Conservation (phyloP, 106 monocot genomes). For the Acorus calamus region DNA sequence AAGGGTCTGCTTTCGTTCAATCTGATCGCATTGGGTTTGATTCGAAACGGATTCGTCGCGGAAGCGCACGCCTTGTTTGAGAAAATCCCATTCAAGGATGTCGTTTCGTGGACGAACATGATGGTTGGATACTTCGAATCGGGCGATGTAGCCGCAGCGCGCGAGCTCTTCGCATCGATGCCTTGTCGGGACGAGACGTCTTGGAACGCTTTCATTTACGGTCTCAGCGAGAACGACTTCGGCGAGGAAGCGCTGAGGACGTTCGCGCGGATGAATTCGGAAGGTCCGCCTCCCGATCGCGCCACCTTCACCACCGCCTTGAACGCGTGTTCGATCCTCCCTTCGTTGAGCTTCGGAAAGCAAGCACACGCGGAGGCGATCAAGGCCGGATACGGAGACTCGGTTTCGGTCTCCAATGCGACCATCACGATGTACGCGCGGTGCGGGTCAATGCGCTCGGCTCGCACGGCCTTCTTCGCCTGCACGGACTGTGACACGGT, state of each 20-base stretch:
- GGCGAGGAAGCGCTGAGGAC: background rate
- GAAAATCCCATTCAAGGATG: background rate
- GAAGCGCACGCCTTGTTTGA: background rate
- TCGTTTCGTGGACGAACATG: background rate
- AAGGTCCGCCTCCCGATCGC: background rate
- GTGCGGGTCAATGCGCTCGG: no score
- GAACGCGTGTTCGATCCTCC: background rate
- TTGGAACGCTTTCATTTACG: background rate
- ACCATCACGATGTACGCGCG: no score
- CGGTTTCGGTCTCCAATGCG: no score
- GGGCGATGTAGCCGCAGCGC: background rate
- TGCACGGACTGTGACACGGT: no score
- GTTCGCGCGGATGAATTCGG: background rate
- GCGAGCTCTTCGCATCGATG: background rate
- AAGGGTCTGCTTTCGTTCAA: background rate
- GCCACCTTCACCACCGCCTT: background rate
- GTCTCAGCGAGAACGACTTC: background rate
- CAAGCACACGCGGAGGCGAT: no score
- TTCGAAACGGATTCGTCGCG: background rate
- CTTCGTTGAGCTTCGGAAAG: background rate
- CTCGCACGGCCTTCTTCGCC: no score
- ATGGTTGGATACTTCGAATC: background rate
- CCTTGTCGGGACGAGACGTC: background rate
- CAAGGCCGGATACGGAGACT: no score
- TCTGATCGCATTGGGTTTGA: background rate